These are phyloP conservation scores for Phytophthora europaea DNA, from an alignment of 352 stramenopile genomes.

Conservation along the genomic window DNA sequence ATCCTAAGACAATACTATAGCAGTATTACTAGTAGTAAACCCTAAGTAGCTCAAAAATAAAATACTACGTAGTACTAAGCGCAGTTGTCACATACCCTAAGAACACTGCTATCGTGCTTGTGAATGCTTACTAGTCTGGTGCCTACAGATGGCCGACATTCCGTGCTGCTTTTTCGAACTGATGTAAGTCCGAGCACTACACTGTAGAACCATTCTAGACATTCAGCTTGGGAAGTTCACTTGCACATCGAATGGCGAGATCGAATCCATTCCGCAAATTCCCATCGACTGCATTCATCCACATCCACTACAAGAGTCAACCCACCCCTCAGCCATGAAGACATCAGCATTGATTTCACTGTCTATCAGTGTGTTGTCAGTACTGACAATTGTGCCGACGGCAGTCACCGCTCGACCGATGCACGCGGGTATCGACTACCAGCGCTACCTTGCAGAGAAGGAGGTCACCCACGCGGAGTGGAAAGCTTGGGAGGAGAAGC, in stretches of 20 bases:
- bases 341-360: not conserved
- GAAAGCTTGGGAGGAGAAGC: conserved; percentile 8
- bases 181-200: not conserved
- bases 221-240: not conserved
- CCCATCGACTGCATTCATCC: not conserved
- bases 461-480: conserved; percentile 31
- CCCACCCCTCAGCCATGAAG: conserved; percentile 1
- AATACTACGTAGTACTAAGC: too few relatives aligned
- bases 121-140: not conserved
- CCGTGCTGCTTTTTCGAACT: not conserved
- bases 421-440: conserved; percentile 45
- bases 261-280: conserved; percentile 14
- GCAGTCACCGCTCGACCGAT: conserved; percentile 24
- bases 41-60: too few relatives aligned
- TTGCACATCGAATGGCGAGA: not conserved
- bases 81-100: not conserved
- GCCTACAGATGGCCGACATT: not conserved
- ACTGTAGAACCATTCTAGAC: not conserved
- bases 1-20: too few relatives aligned
- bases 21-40: too few relatives aligned
- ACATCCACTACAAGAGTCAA: not conserved
- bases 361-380: not conserved
- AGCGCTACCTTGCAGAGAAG: conserved; percentile 42
- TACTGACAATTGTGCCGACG: not conserved
- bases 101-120: not conserved